Evolutionary conservation across 2,329 filamentous ascomycete species (phyloP).

Genomic region (Camillea tinctor): DNA sequence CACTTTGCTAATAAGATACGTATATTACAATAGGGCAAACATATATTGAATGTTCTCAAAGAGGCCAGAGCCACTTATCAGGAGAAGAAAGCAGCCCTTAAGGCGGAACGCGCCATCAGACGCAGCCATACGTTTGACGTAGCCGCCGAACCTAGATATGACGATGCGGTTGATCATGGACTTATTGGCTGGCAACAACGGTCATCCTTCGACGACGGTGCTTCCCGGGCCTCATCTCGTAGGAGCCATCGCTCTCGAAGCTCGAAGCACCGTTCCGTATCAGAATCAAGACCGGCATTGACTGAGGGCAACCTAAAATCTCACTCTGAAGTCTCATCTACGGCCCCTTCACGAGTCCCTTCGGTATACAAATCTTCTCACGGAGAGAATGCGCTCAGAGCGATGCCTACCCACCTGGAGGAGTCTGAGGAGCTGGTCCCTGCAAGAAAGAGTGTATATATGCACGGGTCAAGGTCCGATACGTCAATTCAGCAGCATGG

Average conservation of each 20-base stretch:
- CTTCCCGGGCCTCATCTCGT: slow-evolving; percentile 41
- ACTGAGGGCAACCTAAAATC: slow-evolving; percentile 54
- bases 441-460: slow-evolving; percentile 11
- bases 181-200: slow-evolving; percentile 24
- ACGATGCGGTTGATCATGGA: slow-evolving; percentile 29
- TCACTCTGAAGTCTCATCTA: slow-evolving; percentile 52
- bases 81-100: slow-evolving; percentile 81
- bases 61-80: slow-evolving; percentile 86
- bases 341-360: slow-evolving; percentile 43
- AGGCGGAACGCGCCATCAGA: slow-evolving; percentile 58
- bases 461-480: slow-evolving; percentile 41
- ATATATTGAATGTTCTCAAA: slow-evolving; percentile 86
- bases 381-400: slow-evolving; percentile 44
- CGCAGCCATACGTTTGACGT: slow-evolving; percentile 60
- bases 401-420: slow-evolving; percentile 28
- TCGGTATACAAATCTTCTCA: slow-evolving; percentile 39
- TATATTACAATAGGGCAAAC: slow-evolving; percentile 66
- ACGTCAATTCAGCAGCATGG: slow-evolving; percentile 32
- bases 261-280: slow-evolving; percentile 33
- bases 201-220: slow-evolving; percentile 33
- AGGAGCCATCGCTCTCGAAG: slow-evolving; percentile 40
- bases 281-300: slow-evolving; percentile 40
- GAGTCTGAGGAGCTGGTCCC: slow-evolving; percentile 8
- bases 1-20: not conserved
- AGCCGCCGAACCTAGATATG: slow-evolving; percentile 27